phyloP scores from a whole-genome alignment of 805 yeast species.

The Candida glaebosa region DNA sequence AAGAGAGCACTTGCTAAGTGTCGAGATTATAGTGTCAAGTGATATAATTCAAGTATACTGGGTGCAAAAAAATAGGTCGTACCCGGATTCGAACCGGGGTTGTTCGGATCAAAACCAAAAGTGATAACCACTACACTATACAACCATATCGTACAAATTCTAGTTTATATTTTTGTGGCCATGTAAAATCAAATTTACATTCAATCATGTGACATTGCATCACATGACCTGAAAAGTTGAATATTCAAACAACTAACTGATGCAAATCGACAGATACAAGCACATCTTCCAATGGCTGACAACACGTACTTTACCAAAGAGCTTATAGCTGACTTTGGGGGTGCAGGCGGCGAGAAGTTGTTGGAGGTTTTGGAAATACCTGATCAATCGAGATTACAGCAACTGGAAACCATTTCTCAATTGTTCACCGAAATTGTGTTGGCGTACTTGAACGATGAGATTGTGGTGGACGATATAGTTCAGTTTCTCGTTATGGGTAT shows the following conservation, averaged over 20 bases:
- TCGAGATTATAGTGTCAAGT: no score
- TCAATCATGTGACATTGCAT: not conserved
- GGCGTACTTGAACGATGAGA: slow-evolving; percentile 18
- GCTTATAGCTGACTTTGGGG: slow-evolving; percentile 27
- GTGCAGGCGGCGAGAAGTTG: slow-evolving; percentile 29
- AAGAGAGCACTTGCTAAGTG: no score
- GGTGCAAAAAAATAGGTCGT: slow-evolving; percentile 39
- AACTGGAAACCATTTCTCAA: slow-evolving; percentile 18
- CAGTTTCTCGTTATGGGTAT: slow-evolving; percentile 26
- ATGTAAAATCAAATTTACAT: no score
- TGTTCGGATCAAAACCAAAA: slow-evolving; percentile 77
- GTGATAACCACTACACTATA: slow-evolving; percentile 77
- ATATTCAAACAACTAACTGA: not conserved
- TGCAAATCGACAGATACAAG: no score
- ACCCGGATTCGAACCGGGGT: slow-evolving; percentile 89
- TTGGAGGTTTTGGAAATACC: slow-evolving; percentile 28
- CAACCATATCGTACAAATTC: slow-evolving; percentile 10
- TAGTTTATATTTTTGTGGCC: no score
- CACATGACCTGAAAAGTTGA: not conserved
- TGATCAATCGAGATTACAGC: slow-evolving; percentile 14
- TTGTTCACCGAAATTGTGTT: slow-evolving; percentile 33
- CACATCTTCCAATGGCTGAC: slow-evolving; percentile 12
- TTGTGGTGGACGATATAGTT: slow-evolving; percentile 14
- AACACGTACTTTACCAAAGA: slow-evolving; percentile 27
- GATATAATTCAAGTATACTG: no score